Evolutionary conservation across 2,329 filamentous ascomycete species (phyloP).

Genomic region (Aspergillus japonicus): DNA sequence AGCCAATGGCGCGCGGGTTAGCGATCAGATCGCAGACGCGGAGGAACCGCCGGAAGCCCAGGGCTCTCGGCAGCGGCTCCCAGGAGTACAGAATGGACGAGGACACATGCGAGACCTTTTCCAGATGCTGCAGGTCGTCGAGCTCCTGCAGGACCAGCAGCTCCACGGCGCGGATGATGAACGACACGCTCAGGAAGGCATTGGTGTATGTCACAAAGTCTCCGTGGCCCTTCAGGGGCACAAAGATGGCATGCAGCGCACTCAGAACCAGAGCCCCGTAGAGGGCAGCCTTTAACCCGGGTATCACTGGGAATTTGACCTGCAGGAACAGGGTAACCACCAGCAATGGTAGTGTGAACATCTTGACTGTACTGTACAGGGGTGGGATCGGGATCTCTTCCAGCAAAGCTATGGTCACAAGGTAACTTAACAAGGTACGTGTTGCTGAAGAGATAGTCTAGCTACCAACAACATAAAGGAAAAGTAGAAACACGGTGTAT

Average conservation of each 20-base stretch:
- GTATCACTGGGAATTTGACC: background rate
- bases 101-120: slow-evolving; percentile 1
- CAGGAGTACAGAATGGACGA: slow-evolving; percentile 12
- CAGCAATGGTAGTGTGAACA: slow-evolving; percentile 2
- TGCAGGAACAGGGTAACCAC: slow-evolving; percentile 4
- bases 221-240: slow-evolving; percentile 5
- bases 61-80: slow-evolving; percentile 10
- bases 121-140: slow-evolving; percentile 9
- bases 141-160: slow-evolving; percentile 14
- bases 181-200: slow-evolving; percentile 16
- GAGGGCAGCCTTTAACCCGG: background rate
- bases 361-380: background rate
- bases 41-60: slow-evolving; percentile 7
- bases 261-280: slow-evolving; percentile 9
- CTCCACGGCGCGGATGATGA: slow-evolving; percentile 16
- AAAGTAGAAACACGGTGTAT: background rate
- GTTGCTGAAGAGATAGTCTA: background rate
- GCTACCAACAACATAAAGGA: background rate
- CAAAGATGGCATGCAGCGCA: slow-evolving; percentile 12
- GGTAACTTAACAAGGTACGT: background rate
- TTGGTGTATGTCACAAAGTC: slow-evolving; percentile 17
- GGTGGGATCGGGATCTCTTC: no score
- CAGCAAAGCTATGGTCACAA: background rate
- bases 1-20: slow-evolving; percentile 20
- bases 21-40: slow-evolving; percentile 13